A percentile compares a stretch with the other conserved stretches of the same genome.
Conservation (phyloP, 192 early-diverging fungal genomes). For the Phycomyces nitens region DNA sequence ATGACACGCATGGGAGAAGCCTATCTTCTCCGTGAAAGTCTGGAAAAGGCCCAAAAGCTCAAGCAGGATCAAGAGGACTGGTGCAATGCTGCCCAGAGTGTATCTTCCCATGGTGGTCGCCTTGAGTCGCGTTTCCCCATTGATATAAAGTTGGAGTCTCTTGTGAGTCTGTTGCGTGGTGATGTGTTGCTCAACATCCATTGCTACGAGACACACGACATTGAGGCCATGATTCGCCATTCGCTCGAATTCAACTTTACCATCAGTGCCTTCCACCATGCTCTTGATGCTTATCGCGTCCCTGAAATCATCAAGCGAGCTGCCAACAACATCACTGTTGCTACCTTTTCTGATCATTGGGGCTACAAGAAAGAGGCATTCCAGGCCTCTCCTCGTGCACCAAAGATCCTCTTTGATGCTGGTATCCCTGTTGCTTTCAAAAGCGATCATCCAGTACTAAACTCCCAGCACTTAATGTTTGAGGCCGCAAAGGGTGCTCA, state of each 20-base stretch:
- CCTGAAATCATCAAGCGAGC: conserved; percentile 59
- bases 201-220: conserved; percentile 66
- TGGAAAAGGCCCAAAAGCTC: conserved; percentile 48
- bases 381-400: conserved; percentile 53
- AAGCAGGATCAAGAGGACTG: conserved; percentile 57
- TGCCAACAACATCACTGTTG: conserved; percentile 59
- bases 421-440: conserved; percentile 75
- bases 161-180: conserved; percentile 67
- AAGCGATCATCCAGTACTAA: conserved; percentile 75
- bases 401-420: conserved; percentile 59
- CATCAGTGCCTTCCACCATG: conserved; percentile 75
- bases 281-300: conserved; percentile 68
- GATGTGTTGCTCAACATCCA: conserved; percentile 70
- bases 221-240: conserved; percentile 71
- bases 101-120: conserved; percentile 31
- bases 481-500: conserved; percentile 72
- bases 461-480: conserved; percentile 67
- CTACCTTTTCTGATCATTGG: conserved; percentile 65
- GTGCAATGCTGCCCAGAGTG: conserved; percentile 40
- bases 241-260: conserved; percentile 72
- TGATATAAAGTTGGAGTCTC: conserved; percentile 51
- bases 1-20: conserved; percentile 54
- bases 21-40: conserved; percentile 62
- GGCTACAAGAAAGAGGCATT: conserved; percentile 79
- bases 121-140: conserved; percentile 56